These are phyloP conservation scores for Leishmania lainsoni DNA, from an alignment of 208 protist species.

Conservation along the genomic window DNA sequence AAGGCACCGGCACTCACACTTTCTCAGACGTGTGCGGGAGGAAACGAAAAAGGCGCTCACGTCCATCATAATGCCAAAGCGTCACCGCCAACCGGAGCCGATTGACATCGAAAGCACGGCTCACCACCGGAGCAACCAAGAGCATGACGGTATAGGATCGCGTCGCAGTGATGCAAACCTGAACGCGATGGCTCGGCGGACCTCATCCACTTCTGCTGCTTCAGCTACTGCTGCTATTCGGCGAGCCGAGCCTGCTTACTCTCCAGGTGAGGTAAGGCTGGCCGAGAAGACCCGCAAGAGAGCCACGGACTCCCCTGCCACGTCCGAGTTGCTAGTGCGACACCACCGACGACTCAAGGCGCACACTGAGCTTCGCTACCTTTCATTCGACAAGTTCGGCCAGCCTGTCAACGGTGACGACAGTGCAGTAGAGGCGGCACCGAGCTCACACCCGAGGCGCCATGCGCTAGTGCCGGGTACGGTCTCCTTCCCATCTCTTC, in stretches of 20 bases:
- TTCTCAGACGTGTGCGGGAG: background rate
- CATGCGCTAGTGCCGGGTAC: background rate
- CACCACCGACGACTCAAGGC: conserved; percentile 26
- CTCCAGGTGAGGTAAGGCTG: conserved; percentile 26
- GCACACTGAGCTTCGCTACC: conserved; percentile 13
- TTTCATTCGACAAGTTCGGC: conserved; percentile 27
- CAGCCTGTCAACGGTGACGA: conserved; percentile 14
- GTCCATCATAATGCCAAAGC: conserved; percentile 64
- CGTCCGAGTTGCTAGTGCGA: conserved; percentile 27
- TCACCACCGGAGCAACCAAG: conserved; percentile 7
- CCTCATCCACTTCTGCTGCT: background rate
- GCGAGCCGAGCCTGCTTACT: conserved; percentile 11
- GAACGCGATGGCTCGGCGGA: background rate
- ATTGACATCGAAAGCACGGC: conserved; percentile 35
- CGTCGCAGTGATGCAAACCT: background rate
- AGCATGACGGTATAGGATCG: background rate
- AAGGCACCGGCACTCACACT: background rate
- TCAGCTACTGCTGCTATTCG: background rate
- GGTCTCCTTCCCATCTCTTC: background rate
- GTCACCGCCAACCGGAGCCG: conserved; percentile 74
- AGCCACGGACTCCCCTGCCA: conserved; percentile 35
- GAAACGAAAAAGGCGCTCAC: background rate
- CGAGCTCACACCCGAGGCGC: background rate
- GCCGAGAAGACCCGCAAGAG: conserved; percentile 20
- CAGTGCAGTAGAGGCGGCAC: background rate